Evolutionary conservation across 305 asterid species (phyloP).

Genomic region (Fraxinus sp.): DNA sequence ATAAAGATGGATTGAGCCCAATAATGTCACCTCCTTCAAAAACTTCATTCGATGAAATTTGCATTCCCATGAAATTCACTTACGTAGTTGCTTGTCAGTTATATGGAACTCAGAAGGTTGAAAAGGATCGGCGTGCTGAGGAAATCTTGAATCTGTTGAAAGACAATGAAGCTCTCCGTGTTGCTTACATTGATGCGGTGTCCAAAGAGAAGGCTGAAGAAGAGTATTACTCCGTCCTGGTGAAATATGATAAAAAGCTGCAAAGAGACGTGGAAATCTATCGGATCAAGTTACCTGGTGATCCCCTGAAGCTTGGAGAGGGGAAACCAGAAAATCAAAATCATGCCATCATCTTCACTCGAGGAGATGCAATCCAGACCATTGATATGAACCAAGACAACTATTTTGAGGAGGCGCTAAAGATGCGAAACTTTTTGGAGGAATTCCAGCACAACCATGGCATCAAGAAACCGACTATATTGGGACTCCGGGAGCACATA

Average conservation of each 20-base stretch:
- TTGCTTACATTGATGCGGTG: conserved; percentile 96
- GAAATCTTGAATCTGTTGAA: conserved; percentile 75
- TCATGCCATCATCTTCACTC: conserved; percentile 86
- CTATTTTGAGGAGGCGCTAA: conserved; percentile 95
- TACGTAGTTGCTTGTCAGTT: conserved; percentile 95
- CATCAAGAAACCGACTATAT: conserved; percentile 77
- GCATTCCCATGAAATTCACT: conserved; percentile 73
- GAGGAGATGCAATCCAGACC: conserved; percentile 97
- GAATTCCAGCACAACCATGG: conserved; percentile 72
- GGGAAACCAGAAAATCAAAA: conserved; percentile 98
- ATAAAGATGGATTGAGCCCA: conserved; percentile 36
- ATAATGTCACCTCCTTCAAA: conserved; percentile 49
- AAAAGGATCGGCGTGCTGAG: conserved; percentile 78
- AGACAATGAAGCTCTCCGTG: conserved; percentile 89
- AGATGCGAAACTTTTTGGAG: conserved; percentile 88
- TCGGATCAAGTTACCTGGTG: conserved; percentile 91
- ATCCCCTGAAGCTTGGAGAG: conserved; percentile 85
- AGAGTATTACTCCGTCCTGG: conserved; percentile 83
- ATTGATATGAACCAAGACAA: conserved; percentile 98
- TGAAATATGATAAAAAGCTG: conserved; percentile 70
- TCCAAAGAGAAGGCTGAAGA: conserved; percentile 67
- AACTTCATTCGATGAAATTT: conserved; percentile 20
- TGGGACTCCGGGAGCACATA: conserved; percentile 92
- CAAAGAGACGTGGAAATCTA: conserved; percentile 87
- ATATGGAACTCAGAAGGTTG: conserved; percentile 86